phyloP scores from a whole-genome alignment of 2,329 filamentous ascomycete species.

The Tympanopsis confertula region DNA sequence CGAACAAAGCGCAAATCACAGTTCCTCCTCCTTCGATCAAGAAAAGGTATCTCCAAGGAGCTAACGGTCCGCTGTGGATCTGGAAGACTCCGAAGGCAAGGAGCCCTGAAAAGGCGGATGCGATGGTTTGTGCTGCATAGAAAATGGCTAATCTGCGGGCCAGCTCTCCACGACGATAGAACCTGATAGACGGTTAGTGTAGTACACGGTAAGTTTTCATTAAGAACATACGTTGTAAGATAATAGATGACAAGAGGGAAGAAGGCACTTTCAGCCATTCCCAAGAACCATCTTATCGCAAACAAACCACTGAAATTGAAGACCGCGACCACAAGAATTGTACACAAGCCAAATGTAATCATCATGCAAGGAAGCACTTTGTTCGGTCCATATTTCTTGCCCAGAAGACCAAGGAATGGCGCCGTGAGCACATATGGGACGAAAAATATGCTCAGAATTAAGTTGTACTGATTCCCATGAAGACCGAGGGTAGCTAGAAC shows the following conservation, averaged over 20 bases:
- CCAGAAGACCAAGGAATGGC: conserved; percentile 44
- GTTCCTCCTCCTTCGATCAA: conserved; percentile 26
- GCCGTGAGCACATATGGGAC: conserved; percentile 64
- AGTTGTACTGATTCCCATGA: conserved; percentile 54
- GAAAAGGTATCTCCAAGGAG: conserved; percentile 39
- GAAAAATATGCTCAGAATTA: conserved; percentile 63
- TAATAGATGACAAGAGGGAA: conserved; percentile 53
- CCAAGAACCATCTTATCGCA: conserved; percentile 57
- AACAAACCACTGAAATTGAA: conserved; percentile 55
- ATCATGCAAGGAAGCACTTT: conserved; percentile 59
- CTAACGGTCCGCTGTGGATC: conserved; percentile 32
- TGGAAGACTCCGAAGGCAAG: conserved; percentile 51
- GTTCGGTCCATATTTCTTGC: conserved; percentile 60
- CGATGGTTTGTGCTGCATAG: conserved; percentile 53
- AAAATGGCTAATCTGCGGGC: conserved; percentile 61
- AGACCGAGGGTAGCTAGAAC: conserved; percentile 5
- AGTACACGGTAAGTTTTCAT: background rate
- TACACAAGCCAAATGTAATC: conserved; percentile 49
- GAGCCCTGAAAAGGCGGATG: conserved; percentile 46
- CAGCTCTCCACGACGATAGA: conserved; percentile 62
- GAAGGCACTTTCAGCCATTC: conserved; percentile 57
- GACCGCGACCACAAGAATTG: conserved; percentile 42
- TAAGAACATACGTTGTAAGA: conserved; percentile 27
- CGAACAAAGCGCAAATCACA: conserved; percentile 16
- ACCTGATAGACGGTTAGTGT: conserved; percentile 14